Evolutionary conservation across 352 stramenopile species (phyloP), one percentile per base, ranked within the genome.

Genomic region (Blastocystis sp.): DNA sequence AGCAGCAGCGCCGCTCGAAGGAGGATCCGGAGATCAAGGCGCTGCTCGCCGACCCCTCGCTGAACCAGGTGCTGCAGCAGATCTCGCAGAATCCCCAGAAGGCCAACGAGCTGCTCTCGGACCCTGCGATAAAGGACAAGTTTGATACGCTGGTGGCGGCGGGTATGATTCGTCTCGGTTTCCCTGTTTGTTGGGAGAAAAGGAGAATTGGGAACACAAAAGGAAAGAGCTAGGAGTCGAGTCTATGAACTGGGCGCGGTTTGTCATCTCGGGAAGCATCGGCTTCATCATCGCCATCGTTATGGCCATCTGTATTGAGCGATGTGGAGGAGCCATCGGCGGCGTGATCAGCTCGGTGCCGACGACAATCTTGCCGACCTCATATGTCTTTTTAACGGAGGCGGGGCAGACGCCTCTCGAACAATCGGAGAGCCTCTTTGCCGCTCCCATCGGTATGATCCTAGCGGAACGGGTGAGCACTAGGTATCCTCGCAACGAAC

Each of bases 131-230:
- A 64, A 93, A 95, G 90, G 93, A 92, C 23, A 99, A 99, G 92
- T 98, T 99, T 89, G 93, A 99, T 89, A 99, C 98, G 91, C 92
- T 99, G 43, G 98, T 99, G 91, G 96, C 95, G 40, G 94, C 96
- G 38, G 97, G 97, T 81, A 93, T 99, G 79, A 89, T 99, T 69
- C 95, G 98, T 92, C 62, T 90, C 9, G 65, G 79, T 64, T 91
- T 86, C 56, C 17, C 23, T 87, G 65, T 87, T 87, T 87, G 65
- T 87, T 86, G 28, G 52, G 9, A 10, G 19, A 61, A 21, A 61
- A 19, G 10, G 10, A 1, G 9, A 19, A 61, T 61, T 61, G 28
- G 28, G 28, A 34, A 34, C 28, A 34, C 28, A 34, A 34, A 34
- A 34, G 28, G 28, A 34, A 34, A 34, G 28, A 34, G 28, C 28